These are phyloP conservation scores for Cladophialophora immunda DNA, from an alignment of 2,329 filamentous ascomycete species.

Conservation along the genomic window DNA sequence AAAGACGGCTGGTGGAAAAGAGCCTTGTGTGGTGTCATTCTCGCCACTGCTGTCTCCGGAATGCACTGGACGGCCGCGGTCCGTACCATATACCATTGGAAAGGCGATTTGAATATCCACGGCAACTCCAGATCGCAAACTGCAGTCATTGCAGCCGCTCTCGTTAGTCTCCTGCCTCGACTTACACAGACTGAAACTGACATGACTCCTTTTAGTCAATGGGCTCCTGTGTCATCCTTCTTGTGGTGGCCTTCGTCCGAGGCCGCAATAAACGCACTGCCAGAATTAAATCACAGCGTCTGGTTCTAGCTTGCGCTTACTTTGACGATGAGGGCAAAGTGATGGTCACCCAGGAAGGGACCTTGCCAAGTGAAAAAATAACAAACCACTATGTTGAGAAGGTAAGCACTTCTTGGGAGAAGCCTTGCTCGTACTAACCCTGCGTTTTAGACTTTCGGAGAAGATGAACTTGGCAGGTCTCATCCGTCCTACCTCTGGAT, in stretches of 20 bases:
- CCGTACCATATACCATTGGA: conserved; percentile 73
- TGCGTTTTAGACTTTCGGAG: conserved; percentile 60
- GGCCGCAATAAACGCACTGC: conserved; percentile 63
- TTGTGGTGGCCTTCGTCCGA: conserved; percentile 63
- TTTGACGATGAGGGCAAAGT: conserved; percentile 55
- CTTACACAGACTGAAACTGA: conserved; percentile 34
- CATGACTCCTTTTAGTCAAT: conserved; percentile 60
- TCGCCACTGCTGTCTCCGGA: conserved; percentile 78
- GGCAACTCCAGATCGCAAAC: conserved; percentile 64
- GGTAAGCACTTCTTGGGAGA: conserved; percentile 48
- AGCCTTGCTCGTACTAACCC: conserved; percentile 35
- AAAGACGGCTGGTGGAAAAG: conserved; percentile 81
- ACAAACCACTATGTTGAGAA: conserved; percentile 78
- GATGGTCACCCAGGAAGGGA: conserved; percentile 57
- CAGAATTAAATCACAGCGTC: conserved; percentile 68
- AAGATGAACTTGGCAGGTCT: conserved; percentile 77
- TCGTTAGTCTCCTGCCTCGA: conserved; percentile 60
- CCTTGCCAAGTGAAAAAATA: conserved; percentile 68
- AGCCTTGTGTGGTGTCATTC: conserved; percentile 68
- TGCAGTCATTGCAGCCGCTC: conserved; percentile 75
- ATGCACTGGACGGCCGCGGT: conserved; percentile 87
- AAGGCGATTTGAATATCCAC: conserved; percentile 50
- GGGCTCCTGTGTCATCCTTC: conserved; percentile 68
- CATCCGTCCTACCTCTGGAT: conserved; percentile 90
- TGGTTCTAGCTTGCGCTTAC: conserved; percentile 58